phyloP scores from a whole-genome alignment of 306 rosid genomes.

The Medicago lupulina region DNA sequence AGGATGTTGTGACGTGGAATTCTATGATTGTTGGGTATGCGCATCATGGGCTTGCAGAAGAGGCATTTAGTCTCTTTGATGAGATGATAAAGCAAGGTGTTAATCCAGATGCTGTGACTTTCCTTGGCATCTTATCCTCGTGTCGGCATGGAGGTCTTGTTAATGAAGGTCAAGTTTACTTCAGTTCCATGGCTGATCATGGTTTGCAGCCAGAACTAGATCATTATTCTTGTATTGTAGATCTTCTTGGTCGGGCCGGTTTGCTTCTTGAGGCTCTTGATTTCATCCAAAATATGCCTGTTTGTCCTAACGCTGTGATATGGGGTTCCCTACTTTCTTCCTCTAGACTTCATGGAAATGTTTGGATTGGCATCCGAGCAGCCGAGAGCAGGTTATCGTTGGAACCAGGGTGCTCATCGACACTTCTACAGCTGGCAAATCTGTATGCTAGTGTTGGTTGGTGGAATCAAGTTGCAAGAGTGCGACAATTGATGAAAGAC shows the following conservation, averaged over 20 bases:
- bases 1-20: conserved; percentile 81
- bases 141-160: conserved; percentile 84
- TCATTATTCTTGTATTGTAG: conserved; percentile 79
- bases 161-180: conserved; percentile 66
- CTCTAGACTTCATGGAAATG: conserved; percentile 70
- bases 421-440: conserved; percentile 71
- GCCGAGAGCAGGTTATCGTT: conserved; percentile 69
- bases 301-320: conserved; percentile 72
- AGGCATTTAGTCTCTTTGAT: conserved; percentile 68
- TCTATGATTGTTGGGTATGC: conserved; percentile 87
- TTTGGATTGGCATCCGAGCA: conserved; percentile 77
- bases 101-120: conserved; percentile 73
- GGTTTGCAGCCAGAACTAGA: conserved; percentile 71
- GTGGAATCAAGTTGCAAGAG: conserved; percentile 63
- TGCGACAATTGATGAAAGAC: conserved; percentile 75
- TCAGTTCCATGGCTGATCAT: conserved; percentile 66
- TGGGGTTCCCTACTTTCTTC: conserved; percentile 91
- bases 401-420: conserved; percentile 73
- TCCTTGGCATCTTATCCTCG: conserved; percentile 72
- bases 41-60: conserved; percentile 69
- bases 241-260: conserved; percentile 90
- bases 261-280: conserved; percentile 66
- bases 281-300: conserved; percentile 71
- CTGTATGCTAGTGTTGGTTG: conserved; percentile 75
- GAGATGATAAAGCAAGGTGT: conserved; percentile 60